A percentile compares a stretch with the other conserved stretches of the same genome.
Conservation (phyloP, 1,284 basidiomycete species). For the Cutaneotrichosporon spelunceum region DNA sequence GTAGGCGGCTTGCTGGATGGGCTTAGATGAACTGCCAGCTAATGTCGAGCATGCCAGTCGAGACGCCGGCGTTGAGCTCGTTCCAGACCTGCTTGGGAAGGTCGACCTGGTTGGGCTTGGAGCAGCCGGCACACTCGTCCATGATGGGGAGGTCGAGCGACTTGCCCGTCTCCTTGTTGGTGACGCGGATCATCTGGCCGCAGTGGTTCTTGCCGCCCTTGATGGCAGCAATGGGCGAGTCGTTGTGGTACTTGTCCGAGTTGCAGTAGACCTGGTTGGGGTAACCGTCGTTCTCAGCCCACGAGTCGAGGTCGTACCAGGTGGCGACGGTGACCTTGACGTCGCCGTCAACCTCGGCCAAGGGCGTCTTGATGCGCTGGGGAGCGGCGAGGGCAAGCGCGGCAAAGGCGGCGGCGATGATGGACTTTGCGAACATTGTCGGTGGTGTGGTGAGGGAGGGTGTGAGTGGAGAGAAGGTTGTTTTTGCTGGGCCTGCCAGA, state of each 20-base stretch:
- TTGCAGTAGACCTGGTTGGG: background rate
- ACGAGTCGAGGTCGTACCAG: slow-evolving; percentile 4
- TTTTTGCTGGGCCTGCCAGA: slow-evolving; percentile 3
- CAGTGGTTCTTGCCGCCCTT: slow-evolving; percentile 9
- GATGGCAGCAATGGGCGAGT: slow-evolving; percentile 1
- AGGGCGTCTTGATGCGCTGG: background rate
- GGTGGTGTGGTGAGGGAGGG: background rate
- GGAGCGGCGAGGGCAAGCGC: slow-evolving; percentile 1
- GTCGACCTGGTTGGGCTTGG: background rate
- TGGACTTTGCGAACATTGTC: slow-evolving; percentile 4
- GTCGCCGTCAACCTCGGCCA: background rate
- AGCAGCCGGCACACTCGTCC: slow-evolving; percentile 7
- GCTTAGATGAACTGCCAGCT: slow-evolving; percentile 4
- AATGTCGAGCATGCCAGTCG: background rate
- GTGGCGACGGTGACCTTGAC: background rate
- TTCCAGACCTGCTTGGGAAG: background rate
- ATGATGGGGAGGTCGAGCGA: background rate
- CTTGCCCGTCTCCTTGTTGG: slow-evolving; percentile 1
- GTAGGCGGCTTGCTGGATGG: no score
- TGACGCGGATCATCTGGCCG: background rate
- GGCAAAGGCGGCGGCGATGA: background rate
- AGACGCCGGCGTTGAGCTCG: background rate
- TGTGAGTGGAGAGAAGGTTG: background rate
- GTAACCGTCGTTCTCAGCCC: slow-evolving; percentile 5
- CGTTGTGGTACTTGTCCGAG: background rate